Evolutionary conservation across 768 basidiomycete genomes (phyloP).

Genomic region (Boletus subcaerulescens): DNA sequence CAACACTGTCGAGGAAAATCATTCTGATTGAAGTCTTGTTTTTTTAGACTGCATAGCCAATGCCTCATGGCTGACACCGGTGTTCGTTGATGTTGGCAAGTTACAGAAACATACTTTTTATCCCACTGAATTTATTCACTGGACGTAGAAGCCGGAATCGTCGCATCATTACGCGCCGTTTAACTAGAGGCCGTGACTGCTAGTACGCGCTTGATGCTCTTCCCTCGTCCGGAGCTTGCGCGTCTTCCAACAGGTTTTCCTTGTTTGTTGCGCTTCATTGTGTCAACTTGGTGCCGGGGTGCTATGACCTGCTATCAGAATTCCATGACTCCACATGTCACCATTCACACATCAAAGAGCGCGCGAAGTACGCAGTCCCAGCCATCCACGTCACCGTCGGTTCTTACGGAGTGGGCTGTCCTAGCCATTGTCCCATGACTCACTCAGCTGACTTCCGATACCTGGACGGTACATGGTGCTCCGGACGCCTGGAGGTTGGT

Average conservation of each 20-base stretch:
- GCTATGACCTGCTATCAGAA: not conserved
- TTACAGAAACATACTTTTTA: not conserved
- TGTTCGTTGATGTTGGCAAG: not conserved
- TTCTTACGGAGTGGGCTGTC: not conserved
- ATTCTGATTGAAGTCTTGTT: not conserved
- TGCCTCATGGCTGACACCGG: not conserved
- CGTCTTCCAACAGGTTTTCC: not conserved
- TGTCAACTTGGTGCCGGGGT: conserved; percentile 1
- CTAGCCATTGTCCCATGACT: not conserved
- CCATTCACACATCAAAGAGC: not conserved
- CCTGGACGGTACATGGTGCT: not conserved
- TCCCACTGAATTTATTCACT: not conserved
- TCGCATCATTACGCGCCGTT: not conserved
- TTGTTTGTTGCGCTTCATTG: conserved; percentile 2
- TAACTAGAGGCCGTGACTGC: not conserved
- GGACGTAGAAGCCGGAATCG: not conserved
- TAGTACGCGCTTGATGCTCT: not conserved
- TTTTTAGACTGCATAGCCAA: not conserved
- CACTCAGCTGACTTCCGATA: not conserved
- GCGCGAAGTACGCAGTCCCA: not conserved
- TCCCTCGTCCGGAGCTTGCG: not conserved
- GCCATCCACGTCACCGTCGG: conserved; percentile 3
- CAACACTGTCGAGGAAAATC: no score
- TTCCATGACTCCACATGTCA: not conserved
- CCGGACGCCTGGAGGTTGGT: conserved; percentile 16